These are phyloP conservation scores for Dryadomyces sulphureus DNA, from an alignment of 2,329 filamentous ascomycete genomes.

Conservation along the genomic window DNA sequence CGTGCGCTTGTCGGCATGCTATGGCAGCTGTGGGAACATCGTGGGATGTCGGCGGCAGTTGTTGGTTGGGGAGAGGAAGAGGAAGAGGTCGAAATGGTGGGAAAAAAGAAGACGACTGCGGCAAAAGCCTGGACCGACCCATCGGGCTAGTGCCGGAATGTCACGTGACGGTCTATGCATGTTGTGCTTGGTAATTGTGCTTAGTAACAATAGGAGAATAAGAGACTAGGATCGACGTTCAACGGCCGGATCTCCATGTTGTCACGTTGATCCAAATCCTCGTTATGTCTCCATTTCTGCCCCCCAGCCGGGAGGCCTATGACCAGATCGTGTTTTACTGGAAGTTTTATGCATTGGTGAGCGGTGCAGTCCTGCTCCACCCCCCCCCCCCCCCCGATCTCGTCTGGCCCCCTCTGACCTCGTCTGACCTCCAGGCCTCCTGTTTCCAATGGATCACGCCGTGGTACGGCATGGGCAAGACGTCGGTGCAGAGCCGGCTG, in stretches of 20 bases:
- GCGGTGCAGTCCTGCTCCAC: no score
- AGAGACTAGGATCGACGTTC: no score
- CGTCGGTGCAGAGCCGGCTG: constrained; percentile 55
- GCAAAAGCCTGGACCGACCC: not conserved
- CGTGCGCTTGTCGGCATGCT: constrained; percentile 2
- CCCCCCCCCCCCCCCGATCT: no score
- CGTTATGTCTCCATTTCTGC: no score
- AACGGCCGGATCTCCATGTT: no score
- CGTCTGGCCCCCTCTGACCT: no score
- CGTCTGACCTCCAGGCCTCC: constrained; percentile 38
- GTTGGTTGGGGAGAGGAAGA: not conserved
- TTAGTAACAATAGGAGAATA: no score
- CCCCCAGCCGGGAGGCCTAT: constrained; percentile 43
- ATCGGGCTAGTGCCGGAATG: no score
- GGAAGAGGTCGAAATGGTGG: not conserved
- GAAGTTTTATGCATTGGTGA: constrained; percentile 39
- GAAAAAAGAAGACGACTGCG: not conserved
- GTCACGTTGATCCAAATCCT: no score
- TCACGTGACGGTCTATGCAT: no score
- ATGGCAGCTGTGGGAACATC: not conserved
- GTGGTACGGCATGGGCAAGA: constrained; percentile 90
- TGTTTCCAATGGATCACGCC: constrained; percentile 59
- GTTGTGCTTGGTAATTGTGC: no score
- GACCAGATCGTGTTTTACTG: constrained; percentile 35
- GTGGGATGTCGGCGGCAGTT: not conserved